Base-by-base conservation (phyloP, 805 yeast genomes). In the Monosporozyma servazzii region DNA sequence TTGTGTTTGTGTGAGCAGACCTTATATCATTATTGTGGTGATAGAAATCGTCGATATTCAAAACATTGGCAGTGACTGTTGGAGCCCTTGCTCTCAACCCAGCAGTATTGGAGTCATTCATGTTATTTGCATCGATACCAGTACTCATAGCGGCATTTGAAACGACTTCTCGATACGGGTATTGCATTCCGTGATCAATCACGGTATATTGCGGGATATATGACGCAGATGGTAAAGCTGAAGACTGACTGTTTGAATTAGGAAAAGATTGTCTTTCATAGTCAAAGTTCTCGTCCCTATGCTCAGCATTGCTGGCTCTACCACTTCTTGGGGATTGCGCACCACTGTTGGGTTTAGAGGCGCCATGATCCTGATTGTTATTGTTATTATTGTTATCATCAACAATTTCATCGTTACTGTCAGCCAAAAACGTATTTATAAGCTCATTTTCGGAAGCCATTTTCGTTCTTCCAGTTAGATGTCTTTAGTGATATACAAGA, bases 111-210 rank as follows among this genome's bases (percentile, higher is more conserved):
- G 41, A 49, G 15, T 44, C 44, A 18, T 48, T 48, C 8, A 6
- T 25, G 13, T 21, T 42, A 6, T 43, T 42, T 17, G 48, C n/a
- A 10, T 56, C 58, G 2, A 53, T 25, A 11, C 60, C 56, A 9
- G 59, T 41, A 15, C 58, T 50, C 48, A 58, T 54, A 9, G 59
- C 59, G 8, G 68, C 58, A 44, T 65, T 66, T 23, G 70, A 67
- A 2, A 63, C 58, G 27, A 66, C 69, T 50, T 66, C 68, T 45
- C 63, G 67, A 15, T 64, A 62, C 5, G 65, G 63, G 40, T 49
- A 64, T 17, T 54, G 56, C 9, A 51, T 37, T 21, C 48, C 31
- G 29, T 55, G 56, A 27, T 51, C 59, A 2, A 40, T 23, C 31
- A 54, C 53, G 9, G 59, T 41, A 30, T 61, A 59, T 49, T 62